Conservation (phyloP, 495 filamentous ascomycete species). For the Aspergillus diversus region DNA sequence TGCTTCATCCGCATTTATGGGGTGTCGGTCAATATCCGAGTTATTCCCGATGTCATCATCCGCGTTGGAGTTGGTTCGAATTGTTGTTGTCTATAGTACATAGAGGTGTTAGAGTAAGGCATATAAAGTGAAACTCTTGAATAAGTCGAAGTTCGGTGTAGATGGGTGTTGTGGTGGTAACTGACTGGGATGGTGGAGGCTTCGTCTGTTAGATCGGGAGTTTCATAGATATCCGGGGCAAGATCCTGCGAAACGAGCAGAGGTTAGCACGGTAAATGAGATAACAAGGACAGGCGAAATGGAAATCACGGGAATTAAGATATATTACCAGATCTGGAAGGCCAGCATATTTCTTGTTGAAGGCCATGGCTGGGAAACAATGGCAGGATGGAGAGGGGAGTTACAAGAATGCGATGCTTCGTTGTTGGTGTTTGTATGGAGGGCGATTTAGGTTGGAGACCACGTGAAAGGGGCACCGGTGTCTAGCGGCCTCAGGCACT, state of each 20-base stretch:
- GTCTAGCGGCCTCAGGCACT: conserved; percentile 17
- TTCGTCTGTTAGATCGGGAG: conserved; percentile 87
- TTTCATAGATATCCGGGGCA: conserved; percentile 94
- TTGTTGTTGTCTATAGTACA: conserved; percentile 58
- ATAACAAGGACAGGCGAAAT: background rate
- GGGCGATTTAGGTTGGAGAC: conserved; percentile 14
- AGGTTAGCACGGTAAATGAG: background rate
- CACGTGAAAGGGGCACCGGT: conserved; percentile 23
- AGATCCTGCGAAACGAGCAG: conserved; percentile 63
- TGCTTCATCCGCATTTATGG: conserved; percentile 73
- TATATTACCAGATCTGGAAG: conserved; percentile 74
- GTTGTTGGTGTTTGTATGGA: conserved; percentile 5
- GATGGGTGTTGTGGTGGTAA: conserved; percentile 3
- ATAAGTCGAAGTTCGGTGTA: too few relatives aligned
- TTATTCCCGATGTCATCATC: conserved; percentile 58
- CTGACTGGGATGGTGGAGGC: conserved; percentile 78
- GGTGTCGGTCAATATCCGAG: conserved; percentile 71
- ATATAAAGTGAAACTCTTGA: too few relatives aligned
- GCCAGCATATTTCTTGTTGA: conserved; percentile 76
- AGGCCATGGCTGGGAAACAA: conserved; percentile 41
- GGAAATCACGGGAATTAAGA: conserved; percentile 15
- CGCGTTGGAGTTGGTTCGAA: conserved; percentile 67
- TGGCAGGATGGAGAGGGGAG: conserved; percentile 6
- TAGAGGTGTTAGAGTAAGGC: conserved; percentile 16
- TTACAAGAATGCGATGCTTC: conserved; percentile 5